Conservation (phyloP, 2,329 filamentous ascomycete species). For the Exophiala phaeomuriformis region DNA sequence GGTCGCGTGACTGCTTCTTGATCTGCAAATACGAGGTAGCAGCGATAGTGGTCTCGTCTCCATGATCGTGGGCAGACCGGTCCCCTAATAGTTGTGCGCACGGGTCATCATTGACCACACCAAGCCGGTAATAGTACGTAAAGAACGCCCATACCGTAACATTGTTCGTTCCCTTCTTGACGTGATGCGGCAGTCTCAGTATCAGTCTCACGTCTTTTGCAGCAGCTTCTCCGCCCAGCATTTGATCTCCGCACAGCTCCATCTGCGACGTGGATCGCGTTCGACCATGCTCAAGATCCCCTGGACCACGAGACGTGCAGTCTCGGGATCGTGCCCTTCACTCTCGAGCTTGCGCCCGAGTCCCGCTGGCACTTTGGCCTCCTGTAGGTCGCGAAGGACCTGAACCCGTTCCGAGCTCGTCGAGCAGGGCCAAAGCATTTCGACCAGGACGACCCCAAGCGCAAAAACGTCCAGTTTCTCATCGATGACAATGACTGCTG, state of each 20-base stretch:
- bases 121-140: too few species aligned
- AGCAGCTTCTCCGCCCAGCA: constrained; percentile 29
- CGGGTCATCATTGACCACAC: too few species aligned
- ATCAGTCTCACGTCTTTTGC: neutral
- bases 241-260: constrained; percentile 35
- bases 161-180: too few species aligned
- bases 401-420: constrained; percentile 44
- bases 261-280: constrained; percentile 32
- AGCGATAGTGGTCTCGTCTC: too few species aligned
- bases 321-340: constrained; percentile 28
- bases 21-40: too few species aligned
- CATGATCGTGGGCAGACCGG: too few species aligned
- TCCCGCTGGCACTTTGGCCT: constrained; percentile 32
- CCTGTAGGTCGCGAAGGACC: constrained; percentile 36
- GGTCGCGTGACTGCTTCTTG: too few species aligned
- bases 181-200: too few species aligned
- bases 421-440: constrained; percentile 51
- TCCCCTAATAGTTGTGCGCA: too few species aligned
- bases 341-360: constrained; percentile 35
- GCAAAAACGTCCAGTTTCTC: constrained; percentile 45
- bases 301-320: constrained; percentile 32
- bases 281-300: constrained; percentile 41
- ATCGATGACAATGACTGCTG: constrained; percentile 29
- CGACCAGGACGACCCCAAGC: constrained; percentile 43
- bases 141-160: too few species aligned